phyloP scores from a whole-genome alignment of 23 red algal species.

The Gracilaria vermiculophylla region DNA sequence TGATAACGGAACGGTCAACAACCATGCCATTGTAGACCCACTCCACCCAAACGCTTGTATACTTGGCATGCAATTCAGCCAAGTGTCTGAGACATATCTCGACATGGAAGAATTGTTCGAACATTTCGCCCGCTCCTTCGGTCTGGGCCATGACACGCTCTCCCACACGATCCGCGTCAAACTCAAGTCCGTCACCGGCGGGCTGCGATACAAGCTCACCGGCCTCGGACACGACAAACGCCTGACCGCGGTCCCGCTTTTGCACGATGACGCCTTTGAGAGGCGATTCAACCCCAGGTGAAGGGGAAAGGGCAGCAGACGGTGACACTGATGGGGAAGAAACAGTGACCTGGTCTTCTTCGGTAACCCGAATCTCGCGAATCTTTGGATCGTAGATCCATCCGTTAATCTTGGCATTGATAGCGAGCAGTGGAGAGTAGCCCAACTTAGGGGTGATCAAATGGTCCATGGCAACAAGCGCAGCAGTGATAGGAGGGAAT shows the following conservation, averaged over 20 bases:
- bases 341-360: not conserved
- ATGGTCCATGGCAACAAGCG: conserved; percentile 12
- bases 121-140: conserved; percentile 47
- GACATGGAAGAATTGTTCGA: conserved; percentile 77
- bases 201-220: not conserved
- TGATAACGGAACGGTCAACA: conserved; percentile 68
- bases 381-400: conserved; percentile 77
- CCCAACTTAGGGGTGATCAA: conserved; percentile 51
- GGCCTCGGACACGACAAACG: conserved; percentile 39
- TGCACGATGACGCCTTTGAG: not conserved
- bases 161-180: conserved; percentile 28
- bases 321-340: not conserved
- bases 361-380: conserved; percentile 25
- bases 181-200: conserved; percentile 20
- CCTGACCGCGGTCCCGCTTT: conserved; percentile 39
- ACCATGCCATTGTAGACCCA: conserved; percentile 76
- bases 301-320: not conserved
- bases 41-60: conserved; percentile 81
- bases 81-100: conserved; percentile 56
- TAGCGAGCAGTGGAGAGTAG: conserved; percentile 66
- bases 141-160: not conserved
- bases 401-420: conserved; percentile 73
- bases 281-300: not conserved
- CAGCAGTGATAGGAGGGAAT: conserved; percentile 51
- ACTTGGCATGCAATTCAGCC: conserved; percentile 72